Base-by-base conservation (phyloP, 768 basidiomycete species). In the Tulasnella sp. region DNA sequence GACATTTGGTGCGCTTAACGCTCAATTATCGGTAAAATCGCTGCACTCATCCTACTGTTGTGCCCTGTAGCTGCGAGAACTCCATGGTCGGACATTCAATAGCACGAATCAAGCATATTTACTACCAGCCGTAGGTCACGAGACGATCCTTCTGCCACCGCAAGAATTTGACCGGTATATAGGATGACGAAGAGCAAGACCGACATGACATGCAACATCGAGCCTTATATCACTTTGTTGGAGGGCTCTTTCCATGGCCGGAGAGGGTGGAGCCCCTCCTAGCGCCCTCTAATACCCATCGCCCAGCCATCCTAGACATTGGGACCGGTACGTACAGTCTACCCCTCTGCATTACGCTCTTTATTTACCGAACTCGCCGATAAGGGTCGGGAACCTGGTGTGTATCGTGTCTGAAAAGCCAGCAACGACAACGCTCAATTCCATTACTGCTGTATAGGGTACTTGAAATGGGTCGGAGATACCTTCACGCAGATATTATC, bases 41-140 rank as follows among this genome's bases (percentile, higher is more conserved):
- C n/a, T n/a, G n/a, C n/a, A n/a, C n/a, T n/a, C n/a, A n/a, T n/a
- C n/a, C n/a, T n/a, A n/a, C n/a, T n/a, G n/a, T n/a, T n/a, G n/a
- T n/a, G n/a, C n/a, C n/a, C n/a, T n/a, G n/a, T n/a, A 57, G 55
- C 46, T 57, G 6, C 23, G 55, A 45, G 55, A 57, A 32, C 31
- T 57, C 5, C 34, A 57, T 21, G 55, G 55, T n/a, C 46, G 55
- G 48, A 32, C 55, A 19, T 46, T 57, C 27, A 57, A 57, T 27
- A 46, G 42, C 55, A 36, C 42, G 17, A 43, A 34, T 19, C 42
- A 46, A 32, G 48, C 31, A 8, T 57, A 57, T 21, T 25, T 57
- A 17, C 55, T 57, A 17, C 55, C 55, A 6, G 55, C 55, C 8
- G 55, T 57, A 48, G 17, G 55, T 54, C 14, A 51, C 15, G 25